These are phyloP conservation scores for Fistulinella cinereoalba DNA, from an alignment of 1,284 basidiomycete species.

Conservation along the genomic window DNA sequence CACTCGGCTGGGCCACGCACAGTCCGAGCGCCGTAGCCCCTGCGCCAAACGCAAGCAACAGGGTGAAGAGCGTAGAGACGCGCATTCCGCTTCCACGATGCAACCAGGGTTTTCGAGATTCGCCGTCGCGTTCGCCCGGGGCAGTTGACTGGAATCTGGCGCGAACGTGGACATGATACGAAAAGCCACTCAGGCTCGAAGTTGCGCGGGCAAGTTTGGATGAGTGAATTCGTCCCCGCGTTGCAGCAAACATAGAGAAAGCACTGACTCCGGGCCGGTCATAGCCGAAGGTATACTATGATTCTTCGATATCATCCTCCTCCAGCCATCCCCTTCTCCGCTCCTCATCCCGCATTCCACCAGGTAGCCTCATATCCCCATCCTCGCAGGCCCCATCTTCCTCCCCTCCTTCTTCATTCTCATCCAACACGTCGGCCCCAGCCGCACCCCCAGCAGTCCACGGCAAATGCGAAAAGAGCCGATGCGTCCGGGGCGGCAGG, in stretches of 20 bases:
- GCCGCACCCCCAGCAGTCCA: constrained; percentile 37
- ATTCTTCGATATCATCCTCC: constrained; percentile 71
- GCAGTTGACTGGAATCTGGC: no score
- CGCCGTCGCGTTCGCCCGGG: no score
- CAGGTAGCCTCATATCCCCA: constrained; percentile 22
- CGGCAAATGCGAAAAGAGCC: constrained; percentile 52
- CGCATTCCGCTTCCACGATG: constrained; percentile 19
- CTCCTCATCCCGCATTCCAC: constrained; percentile 21
- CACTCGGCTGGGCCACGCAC: constrained; percentile 38
- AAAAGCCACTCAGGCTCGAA: no score
- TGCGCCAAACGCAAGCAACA: constrained; percentile 47
- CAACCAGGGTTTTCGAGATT: constrained; percentile 19
- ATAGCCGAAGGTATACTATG: no score
- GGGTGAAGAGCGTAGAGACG: constrained; percentile 47
- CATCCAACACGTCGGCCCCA: constrained; percentile 30
- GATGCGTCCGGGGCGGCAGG: constrained; percentile 44
- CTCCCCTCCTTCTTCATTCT: constrained; percentile 27
- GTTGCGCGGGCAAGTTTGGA: no score
- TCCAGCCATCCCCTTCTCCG: constrained; percentile 55
- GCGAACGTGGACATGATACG: no score
- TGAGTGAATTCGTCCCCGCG: no score
- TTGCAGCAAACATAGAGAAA: no score
- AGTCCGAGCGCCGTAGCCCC: constrained; percentile 53
- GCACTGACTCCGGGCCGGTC: no score
- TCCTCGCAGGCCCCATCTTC: constrained; percentile 15